A percentile compares a stretch with the other conserved stretches of the same genome.
phyloP scores from a whole-genome alignment of 2,329 filamentous ascomycete species.

The Beauveria scarabaeidicola region DNA sequence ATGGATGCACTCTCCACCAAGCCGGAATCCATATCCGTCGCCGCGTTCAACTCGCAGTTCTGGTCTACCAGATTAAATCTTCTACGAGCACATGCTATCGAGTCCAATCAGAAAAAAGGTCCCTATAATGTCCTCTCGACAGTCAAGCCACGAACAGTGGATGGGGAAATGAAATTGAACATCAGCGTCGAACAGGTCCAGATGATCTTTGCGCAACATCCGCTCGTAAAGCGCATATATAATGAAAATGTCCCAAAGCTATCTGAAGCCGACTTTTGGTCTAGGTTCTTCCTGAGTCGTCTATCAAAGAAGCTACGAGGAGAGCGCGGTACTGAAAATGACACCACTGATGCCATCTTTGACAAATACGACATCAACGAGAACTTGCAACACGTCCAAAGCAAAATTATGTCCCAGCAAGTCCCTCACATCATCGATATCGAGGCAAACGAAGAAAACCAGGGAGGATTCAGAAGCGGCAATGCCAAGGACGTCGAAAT shows the following conservation, averaged over 20 bases:
- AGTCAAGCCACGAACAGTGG: slow-evolving; percentile 57
- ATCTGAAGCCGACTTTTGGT: slow-evolving; percentile 79
- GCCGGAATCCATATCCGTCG: slow-evolving; percentile 70
- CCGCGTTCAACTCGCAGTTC: slow-evolving; percentile 83
- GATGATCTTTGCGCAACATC: slow-evolving; percentile 87
- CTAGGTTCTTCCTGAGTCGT: slow-evolving; percentile 83
- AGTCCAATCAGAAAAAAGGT: slow-evolving; percentile 76
- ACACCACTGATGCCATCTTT: slow-evolving; percentile 68
- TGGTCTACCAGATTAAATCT: slow-evolving; percentile 86
- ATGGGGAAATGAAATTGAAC: slow-evolving; percentile 68
- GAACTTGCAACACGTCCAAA: slow-evolving; percentile 46
- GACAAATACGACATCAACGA: slow-evolving; percentile 77
- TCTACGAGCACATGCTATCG: slow-evolving; percentile 82
- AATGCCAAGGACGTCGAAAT: slow-evolving; percentile 88
- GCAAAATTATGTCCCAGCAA: slow-evolving; percentile 50
- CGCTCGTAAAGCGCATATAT: slow-evolving; percentile 81
- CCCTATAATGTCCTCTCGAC: slow-evolving; percentile 90
- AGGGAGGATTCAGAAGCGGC: slow-evolving; percentile 71
- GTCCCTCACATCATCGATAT: slow-evolving; percentile 88
- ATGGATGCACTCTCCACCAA: slow-evolving; percentile 77
- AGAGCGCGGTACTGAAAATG: slow-evolving; percentile 71
- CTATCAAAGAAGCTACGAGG: slow-evolving; percentile 87
- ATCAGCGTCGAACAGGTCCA: slow-evolving; percentile 88
- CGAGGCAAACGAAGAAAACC: slow-evolving; percentile 89
- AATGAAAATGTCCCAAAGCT: slow-evolving; percentile 85